Evolutionary conservation across 2,329 filamentous ascomycete genomes (phyloP), one percentile per base, ranked within the genome.

Genomic region (Talaromyces atroroseus): DNA sequence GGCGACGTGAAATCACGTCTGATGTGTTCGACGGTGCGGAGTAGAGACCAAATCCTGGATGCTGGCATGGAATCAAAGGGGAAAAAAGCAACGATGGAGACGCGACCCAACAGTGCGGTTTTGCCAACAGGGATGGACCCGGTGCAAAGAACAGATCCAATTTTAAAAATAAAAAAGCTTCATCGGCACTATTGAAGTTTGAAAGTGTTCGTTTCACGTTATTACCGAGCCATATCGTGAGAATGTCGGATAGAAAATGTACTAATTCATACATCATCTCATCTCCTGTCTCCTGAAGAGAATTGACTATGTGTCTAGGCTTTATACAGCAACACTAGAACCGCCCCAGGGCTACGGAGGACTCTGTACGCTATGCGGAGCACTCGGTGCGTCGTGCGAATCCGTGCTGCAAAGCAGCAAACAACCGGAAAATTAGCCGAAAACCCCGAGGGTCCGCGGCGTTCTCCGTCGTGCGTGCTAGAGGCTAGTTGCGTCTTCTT

Each of bases 71-170:
- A 21, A 42, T 21, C 21, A 20, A 44, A 44, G n/a, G 40, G 8
- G 20, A 23, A 23, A 44, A 21, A 23, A 21, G 20, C 20, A 44
- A 23, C 20, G 40, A 23, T 44, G 40, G 20, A 18, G 40, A 44
- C 18, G 18, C n/a, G 50, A 52, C 50, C 50, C 50, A 46, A 38
- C 50, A 45, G 50, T 8, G 38, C 26, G 50, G 50, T 52, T 29
- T 52, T 52, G 40, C 50, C 38, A 52, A 32, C 46, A 20, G 23
- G 46, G 23, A 32, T 48, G 46, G 46, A 21, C 23, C 46, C 21
- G 23, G 46, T 16, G 14, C 32, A 16, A 36, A 36, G 2, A 36
- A 12, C 32, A 36, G 32, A 16, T 10, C 32, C 32, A 36, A 36
- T 36, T 36, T 14, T 36, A 3, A 36, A 36, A 36, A 36, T 3